Percentiles rank a stretch among this genome's conserved stretches.
These are phyloP conservation scores for Pilobolus umbonatus DNA, from an alignment of 192 early-diverging fungal genomes.

Conservation along the genomic window DNA sequence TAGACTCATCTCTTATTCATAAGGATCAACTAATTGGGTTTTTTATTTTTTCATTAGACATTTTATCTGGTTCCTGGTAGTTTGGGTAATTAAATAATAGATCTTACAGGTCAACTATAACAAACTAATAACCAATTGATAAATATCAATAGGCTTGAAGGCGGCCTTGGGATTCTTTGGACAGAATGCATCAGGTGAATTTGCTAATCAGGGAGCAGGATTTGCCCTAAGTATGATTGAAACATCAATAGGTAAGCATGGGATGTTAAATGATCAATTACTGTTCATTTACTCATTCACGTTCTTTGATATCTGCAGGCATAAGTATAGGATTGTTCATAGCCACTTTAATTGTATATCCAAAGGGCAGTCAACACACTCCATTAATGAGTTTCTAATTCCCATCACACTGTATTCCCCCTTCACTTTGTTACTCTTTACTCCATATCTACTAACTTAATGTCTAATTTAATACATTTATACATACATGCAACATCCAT, in stretches of 20 bases:
- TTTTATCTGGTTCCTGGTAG: conserved; percentile 31
- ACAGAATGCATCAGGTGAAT: background rate
- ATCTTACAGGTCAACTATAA: no score
- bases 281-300: no score
- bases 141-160: conserved; percentile 20
- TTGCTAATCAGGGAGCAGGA: conserved; percentile 34
- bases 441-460: no score
- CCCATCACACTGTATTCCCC: no score
- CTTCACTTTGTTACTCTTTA: no score
- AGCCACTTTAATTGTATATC: conserved; percentile 59
- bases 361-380: conserved; percentile 42
- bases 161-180: conserved; percentile 31
- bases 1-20: no score
- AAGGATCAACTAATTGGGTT: conserved; percentile 5
- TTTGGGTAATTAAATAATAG: conserved; percentile 24
- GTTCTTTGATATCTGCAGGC: background rate
- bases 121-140: no score
- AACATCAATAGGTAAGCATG: conserved; percentile 27
- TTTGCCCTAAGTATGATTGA: conserved; percentile 49
- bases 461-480: no score
- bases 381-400: conserved; percentile 37
- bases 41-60: no score
- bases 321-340: conserved; percentile 68
- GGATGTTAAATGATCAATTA: no score
- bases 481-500: no score